These are phyloP conservation scores for Argentina anserina DNA, from an alignment of 306 rosid species.

Conservation along the genomic window DNA sequence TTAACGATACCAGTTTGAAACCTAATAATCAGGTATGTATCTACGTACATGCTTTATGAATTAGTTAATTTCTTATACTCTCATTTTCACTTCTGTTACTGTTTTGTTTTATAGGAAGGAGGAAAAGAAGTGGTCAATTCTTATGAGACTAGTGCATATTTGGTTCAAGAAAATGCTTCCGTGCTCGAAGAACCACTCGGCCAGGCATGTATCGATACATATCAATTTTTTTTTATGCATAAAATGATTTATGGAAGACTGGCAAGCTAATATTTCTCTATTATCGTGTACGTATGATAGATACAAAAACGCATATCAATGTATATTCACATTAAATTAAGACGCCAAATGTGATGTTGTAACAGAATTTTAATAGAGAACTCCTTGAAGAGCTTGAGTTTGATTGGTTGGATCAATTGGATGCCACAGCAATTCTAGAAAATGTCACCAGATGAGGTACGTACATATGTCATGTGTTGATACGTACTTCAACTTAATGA, in stretches of 20 bases:
- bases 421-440: background rate
- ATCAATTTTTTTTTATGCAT: background rate
- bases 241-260: background rate
- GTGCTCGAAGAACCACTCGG: constrained; percentile 1
- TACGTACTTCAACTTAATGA: background rate
- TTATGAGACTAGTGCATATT: background rate
- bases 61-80: background rate
- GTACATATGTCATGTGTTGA: background rate
- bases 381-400: background rate
- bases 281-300: background rate
- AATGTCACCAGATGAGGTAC: constrained; percentile 1
- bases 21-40: background rate
- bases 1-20: background rate
- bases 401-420: constrained; percentile 7
- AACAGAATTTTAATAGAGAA: background rate
- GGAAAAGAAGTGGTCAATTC: background rate
- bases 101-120: background rate
- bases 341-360: background rate
- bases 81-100: background rate
- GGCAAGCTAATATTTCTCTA: background rate
- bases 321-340: background rate
- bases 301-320: no score
- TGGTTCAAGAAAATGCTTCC: background rate
- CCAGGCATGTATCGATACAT: constrained; percentile 4
- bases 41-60: background rate